These are phyloP conservation scores for Drosera spatulata DNA, from an alignment of 179 eudicot genomes.

Conservation along the genomic window DNA sequence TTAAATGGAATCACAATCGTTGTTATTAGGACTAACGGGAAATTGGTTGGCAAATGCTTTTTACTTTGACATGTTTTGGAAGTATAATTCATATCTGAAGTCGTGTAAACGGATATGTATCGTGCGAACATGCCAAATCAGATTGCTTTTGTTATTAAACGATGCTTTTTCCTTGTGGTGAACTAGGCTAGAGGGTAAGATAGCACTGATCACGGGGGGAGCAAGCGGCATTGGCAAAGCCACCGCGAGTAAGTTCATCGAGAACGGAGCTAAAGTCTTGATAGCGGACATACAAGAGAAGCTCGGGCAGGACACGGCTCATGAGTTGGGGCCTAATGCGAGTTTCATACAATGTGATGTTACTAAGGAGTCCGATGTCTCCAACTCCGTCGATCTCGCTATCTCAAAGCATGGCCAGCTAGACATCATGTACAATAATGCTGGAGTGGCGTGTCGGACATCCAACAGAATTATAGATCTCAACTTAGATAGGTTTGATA, in stretches of 20 bases:
- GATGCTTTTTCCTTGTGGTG: too few relatives aligned
- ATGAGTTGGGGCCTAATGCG: slow-evolving; percentile 46
- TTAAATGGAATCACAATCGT: too few relatives aligned
- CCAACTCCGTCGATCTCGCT: slow-evolving; percentile 44
- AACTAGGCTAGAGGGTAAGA: slow-evolving; percentile 61
- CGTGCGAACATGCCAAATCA: too few relatives aligned
- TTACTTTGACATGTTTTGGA: too few relatives aligned
- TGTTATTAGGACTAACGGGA: too few relatives aligned
- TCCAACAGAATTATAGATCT: slow-evolving; percentile 48
- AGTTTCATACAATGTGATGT: slow-evolving; percentile 59
- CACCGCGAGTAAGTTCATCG: slow-evolving; percentile 47
- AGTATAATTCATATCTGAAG: too few relatives aligned
- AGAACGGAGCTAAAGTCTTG: slow-evolving; percentile 75
- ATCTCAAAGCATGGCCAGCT: slow-evolving; percentile 42
- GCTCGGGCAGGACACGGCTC: slow-evolving; percentile 24
- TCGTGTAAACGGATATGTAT: too few relatives aligned
- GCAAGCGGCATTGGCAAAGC: slow-evolving; percentile 82
- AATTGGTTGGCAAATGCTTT: too few relatives aligned
- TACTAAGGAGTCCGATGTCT: slow-evolving; percentile 44
- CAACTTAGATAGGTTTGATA: slow-evolving; percentile 48
- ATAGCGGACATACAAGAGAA: slow-evolving; percentile 54
- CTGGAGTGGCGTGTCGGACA: slow-evolving; percentile 52
- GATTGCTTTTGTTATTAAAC: too few relatives aligned
- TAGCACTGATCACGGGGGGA: slow-evolving; percentile 83
- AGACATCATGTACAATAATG: slow-evolving; percentile 87